A percentile compares a stretch with the other conserved stretches of the same genome.
These are phyloP conservation scores for Pleurostoma richardsiae DNA, from an alignment of 2,329 filamentous ascomycete species.

Conservation along the genomic window DNA sequence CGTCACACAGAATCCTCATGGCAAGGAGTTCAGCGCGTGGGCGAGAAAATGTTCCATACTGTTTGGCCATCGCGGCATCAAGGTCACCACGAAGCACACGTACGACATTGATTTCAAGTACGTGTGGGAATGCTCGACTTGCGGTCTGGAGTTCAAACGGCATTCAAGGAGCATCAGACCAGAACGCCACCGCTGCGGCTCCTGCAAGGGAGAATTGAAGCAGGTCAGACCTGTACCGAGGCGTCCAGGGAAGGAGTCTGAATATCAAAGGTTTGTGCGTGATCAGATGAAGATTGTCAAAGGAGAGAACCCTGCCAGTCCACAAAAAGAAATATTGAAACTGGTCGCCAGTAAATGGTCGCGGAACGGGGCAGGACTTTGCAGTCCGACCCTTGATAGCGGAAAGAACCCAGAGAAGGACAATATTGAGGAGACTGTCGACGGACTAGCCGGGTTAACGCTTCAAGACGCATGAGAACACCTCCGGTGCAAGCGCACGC, in stretches of 20 bases:
- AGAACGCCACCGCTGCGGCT: slow-evolving; percentile 65
- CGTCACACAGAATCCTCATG: slow-evolving; percentile 73
- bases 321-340: slow-evolving; percentile 66
- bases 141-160: slow-evolving; percentile 69
- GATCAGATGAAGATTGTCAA: slow-evolving; percentile 60
- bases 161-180: slow-evolving; percentile 85
- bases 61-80: slow-evolving; percentile 59
- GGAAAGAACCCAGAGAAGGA: slow-evolving; percentile 8
- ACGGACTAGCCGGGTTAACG: too few species aligned
- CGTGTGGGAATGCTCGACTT: slow-evolving; percentile 71
- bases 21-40: slow-evolving; percentile 78
- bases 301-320: slow-evolving; percentile 48
- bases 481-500: too few species aligned
- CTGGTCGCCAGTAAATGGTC: slow-evolving; percentile 60
- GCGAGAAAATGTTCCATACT: slow-evolving; percentile 46
- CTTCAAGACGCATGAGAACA: too few species aligned
- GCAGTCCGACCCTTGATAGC: slow-evolving; percentile 8
- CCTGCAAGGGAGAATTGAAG: slow-evolving; percentile 64
- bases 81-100: slow-evolving; percentile 83
- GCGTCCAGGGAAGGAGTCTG: slow-evolving; percentile 24
- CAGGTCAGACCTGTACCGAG: slow-evolving; percentile 79
- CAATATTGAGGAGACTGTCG: background rate
- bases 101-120: slow-evolving; percentile 94
- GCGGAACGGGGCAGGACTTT: slow-evolving; percentile 26
- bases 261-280: slow-evolving; percentile 55